Percentiles rank a stretch among this genome's conserved stretches.
These are phyloP conservation scores for Colletotrichum cuscutae DNA, from an alignment of 2,329 filamentous ascomycete species.

Conservation along the genomic window DNA sequence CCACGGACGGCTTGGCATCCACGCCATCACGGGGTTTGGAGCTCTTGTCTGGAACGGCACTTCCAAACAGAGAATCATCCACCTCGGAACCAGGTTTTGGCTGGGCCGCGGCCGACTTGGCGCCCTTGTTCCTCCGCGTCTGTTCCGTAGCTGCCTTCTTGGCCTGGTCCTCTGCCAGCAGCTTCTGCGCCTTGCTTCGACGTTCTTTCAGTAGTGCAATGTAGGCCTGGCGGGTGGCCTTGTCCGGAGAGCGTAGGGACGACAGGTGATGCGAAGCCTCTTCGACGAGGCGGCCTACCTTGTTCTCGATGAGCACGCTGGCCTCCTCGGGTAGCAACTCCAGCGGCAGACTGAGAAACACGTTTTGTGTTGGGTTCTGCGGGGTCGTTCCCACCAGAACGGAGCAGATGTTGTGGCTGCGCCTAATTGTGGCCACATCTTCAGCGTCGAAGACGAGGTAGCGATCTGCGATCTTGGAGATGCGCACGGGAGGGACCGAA, in stretches of 20 bases:
- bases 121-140: slow-evolving; percentile 39
- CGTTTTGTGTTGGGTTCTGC: slow-evolving; percentile 93
- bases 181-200: slow-evolving; percentile 53
- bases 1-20: slow-evolving; percentile 32
- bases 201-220: slow-evolving; percentile 64
- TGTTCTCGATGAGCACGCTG: slow-evolving; percentile 79
- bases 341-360: slow-evolving; percentile 89
- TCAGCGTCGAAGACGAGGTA: slow-evolving; percentile 93
- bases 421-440: slow-evolving; percentile 80
- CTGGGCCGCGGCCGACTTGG: not conserved
- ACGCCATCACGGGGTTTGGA: not conserved
- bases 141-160: slow-evolving; percentile 44
- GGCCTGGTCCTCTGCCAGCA: slow-evolving; percentile 51
- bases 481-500: slow-evolving; percentile 68
- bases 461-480: slow-evolving; percentile 81
- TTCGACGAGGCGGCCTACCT: slow-evolving; percentile 82
- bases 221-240: slow-evolving; percentile 70
- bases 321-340: slow-evolving; percentile 94
- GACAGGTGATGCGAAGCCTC: slow-evolving; percentile 77
- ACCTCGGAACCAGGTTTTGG: not conserved
- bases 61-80: not conserved
- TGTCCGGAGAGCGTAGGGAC: slow-evolving; percentile 68
- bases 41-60: not conserved
- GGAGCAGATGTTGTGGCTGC: slow-evolving; percentile 84
- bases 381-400: slow-evolving; percentile 89